phyloP scores from a whole-genome alignment of 306 rosid genomes.

The Amphicarpaea edgeworthii region DNA sequence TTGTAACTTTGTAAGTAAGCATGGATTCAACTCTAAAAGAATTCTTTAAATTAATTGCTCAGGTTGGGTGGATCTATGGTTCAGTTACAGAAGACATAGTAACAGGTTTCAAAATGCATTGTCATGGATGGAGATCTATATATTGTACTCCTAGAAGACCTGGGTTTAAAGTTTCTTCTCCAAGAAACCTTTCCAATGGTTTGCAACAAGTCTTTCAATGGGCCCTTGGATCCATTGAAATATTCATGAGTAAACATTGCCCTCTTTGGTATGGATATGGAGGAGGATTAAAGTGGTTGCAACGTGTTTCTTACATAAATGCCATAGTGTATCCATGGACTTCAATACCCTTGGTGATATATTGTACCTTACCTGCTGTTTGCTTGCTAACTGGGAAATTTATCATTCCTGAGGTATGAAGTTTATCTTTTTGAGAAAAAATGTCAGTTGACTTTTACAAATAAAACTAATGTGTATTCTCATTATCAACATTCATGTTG shows the following conservation, averaged over 20 bases:
- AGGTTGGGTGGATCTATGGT: conserved; percentile 92
- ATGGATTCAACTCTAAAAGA: not conserved
- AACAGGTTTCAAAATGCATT: conserved; percentile 85
- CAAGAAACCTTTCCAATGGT: conserved; percentile 61
- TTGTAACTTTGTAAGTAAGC: not conserved
- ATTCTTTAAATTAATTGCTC: conserved; percentile 1
- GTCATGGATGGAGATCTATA: conserved; percentile 86
- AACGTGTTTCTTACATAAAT: conserved; percentile 72
- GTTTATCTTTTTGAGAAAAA: not conserved
- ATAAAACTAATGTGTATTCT: not conserved
- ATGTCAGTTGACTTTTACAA: too few relatives aligned
- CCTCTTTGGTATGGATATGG: conserved; percentile 88
- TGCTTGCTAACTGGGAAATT: conserved; percentile 80
- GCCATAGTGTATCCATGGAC: conserved; percentile 76
- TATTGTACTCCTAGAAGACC: conserved; percentile 65
- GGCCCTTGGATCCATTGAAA: conserved; percentile 82
- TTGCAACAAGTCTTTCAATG: conserved; percentile 68
- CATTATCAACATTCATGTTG: conserved; percentile 12
- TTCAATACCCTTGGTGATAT: conserved; percentile 71
- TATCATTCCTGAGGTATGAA: conserved; percentile 72
- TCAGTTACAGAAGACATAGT: conserved; percentile 72
- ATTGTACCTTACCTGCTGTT: conserved; percentile 75
- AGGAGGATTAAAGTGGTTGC: conserved; percentile 74
- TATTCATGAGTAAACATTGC: conserved; percentile 75
- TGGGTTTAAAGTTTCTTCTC: conserved; percentile 65